A percentile compares a stretch with the other conserved stretches of the same genome.
phyloP scores from a whole-genome alignment of 345 rosid species.

The Pistacia integerrima region DNA sequence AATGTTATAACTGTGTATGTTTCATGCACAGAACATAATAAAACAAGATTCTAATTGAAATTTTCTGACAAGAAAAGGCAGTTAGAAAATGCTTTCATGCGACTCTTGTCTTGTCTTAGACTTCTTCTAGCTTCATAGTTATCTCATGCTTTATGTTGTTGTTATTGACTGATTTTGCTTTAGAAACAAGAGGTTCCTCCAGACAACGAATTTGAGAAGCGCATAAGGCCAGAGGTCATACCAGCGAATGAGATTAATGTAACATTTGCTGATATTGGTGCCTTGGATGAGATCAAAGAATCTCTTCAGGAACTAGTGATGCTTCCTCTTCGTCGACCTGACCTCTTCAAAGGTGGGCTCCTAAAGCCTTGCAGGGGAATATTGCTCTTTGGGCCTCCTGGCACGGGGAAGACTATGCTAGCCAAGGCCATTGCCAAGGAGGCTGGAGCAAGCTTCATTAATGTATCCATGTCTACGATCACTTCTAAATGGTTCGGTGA shows the following conservation, averaged over 20 bases:
- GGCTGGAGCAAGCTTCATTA: constrained; percentile 96
- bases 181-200: constrained; percentile 63
- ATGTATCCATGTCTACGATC: constrained; percentile 94
- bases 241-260: constrained; percentile 78
- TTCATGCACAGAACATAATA: not conserved
- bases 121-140: not conserved
- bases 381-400: constrained; percentile 97
- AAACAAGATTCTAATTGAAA: not conserved
- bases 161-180: not conserved
- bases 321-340: constrained; percentile 96
- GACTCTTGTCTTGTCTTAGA: no score
- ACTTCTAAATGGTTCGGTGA: constrained; percentile 99
- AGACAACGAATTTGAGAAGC: constrained; percentile 96
- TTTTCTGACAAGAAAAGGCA: not conserved
- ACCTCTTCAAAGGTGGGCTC: constrained; percentile 82
- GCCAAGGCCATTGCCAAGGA: constrained; percentile 97
- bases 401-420: constrained; percentile 96
- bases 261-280: constrained; percentile 82
- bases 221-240: constrained; percentile 93
- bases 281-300: constrained; percentile 84
- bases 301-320: constrained; percentile 92
- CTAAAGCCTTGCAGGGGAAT: constrained; percentile 95
- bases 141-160: not conserved
- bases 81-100: not conserved
- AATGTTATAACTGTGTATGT: not conserved